Percentiles rank a stretch among this genome's conserved stretches.
Evolutionary conservation across 202 grass and related monocot genomes (phyloP).

Genomic region (Schoenoplectus triqueter): DNA sequence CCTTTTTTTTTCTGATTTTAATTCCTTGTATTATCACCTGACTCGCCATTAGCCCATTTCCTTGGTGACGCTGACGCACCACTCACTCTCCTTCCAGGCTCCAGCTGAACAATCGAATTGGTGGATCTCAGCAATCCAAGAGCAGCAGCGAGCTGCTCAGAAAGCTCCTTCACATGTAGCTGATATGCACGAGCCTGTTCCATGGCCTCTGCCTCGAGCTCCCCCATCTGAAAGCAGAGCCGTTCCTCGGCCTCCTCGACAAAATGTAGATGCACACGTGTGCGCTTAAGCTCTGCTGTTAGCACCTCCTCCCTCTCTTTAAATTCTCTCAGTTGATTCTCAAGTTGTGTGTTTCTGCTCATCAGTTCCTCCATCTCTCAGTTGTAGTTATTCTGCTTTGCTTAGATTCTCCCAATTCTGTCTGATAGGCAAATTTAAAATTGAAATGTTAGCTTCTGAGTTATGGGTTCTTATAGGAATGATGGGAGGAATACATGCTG

Average conservation of each 20-base stretch:
- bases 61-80: no score
- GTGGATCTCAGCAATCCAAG: constrained; percentile 48
- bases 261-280: constrained; percentile 50
- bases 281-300: constrained; percentile 59
- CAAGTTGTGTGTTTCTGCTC: constrained; percentile 60
- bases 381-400: neutral
- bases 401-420: neutral
- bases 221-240: constrained; percentile 74
- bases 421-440: neutral
- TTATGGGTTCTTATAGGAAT: constrained; percentile 20
- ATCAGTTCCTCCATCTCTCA: constrained; percentile 46
- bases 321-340: constrained; percentile 51
- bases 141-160: constrained; percentile 54
- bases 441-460: neutral
- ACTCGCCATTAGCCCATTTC: no score
- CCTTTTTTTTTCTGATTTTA: no score
- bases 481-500: constrained; percentile 13
- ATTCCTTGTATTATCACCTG: no score
- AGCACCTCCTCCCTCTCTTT: constrained; percentile 58
- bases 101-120: constrained; percentile 3
- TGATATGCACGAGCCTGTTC: constrained; percentile 53
- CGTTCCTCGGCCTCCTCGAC: constrained; percentile 82
- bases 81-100: no score
- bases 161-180: constrained; percentile 58
- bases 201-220: constrained; percentile 75